These are phyloP conservation scores for Fagopyrum esculentum DNA, from an alignment of 148 eudicot species.

Conservation along the genomic window DNA sequence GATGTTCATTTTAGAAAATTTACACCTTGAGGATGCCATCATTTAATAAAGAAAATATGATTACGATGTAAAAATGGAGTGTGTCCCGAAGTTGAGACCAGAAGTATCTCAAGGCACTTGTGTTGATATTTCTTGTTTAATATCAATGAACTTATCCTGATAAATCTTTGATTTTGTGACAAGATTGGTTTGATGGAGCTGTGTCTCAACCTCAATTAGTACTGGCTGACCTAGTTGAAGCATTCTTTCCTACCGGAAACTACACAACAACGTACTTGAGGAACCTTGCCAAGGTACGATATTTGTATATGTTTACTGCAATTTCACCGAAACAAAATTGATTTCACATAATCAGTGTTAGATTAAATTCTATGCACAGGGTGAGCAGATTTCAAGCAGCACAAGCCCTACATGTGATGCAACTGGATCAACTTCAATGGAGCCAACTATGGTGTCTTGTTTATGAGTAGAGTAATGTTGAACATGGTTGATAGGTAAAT, in stretches of 20 bases:
- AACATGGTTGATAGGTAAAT: not conserved
- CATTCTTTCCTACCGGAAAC: constrained; percentile 76
- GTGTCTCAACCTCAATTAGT: constrained; percentile 92
- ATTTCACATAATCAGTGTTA: not conserved
- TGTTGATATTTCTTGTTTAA: not conserved
- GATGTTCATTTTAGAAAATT: too few species aligned
- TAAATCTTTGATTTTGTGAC: not conserved
- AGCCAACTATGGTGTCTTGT: constrained; percentile 7
- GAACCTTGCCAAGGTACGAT: constrained; percentile 67
- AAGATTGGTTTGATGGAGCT: constrained; percentile 94
- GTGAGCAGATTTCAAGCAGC: constrained; percentile 7
- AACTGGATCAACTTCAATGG: constrained; percentile 3
- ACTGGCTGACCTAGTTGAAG: constrained; percentile 80
- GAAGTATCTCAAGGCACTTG: not conserved
- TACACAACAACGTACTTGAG: constrained; percentile 72
- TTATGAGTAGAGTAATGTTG: not conserved
- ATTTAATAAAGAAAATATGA: too few species aligned
- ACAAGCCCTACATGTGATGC: constrained; percentile 4
- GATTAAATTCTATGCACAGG: not conserved
- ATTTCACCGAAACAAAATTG: constrained; percentile 25
- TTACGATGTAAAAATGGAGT: too few species aligned
- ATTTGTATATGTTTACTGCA: not conserved
- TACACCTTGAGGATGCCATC: too few species aligned
- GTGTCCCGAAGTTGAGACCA: too few species aligned
- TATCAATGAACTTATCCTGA: not conserved